Evolutionary conservation across 139 green algal genomes (phyloP), one percentile per base, ranked within the genome.

Genomic region (Mesostigma viride): DNA sequence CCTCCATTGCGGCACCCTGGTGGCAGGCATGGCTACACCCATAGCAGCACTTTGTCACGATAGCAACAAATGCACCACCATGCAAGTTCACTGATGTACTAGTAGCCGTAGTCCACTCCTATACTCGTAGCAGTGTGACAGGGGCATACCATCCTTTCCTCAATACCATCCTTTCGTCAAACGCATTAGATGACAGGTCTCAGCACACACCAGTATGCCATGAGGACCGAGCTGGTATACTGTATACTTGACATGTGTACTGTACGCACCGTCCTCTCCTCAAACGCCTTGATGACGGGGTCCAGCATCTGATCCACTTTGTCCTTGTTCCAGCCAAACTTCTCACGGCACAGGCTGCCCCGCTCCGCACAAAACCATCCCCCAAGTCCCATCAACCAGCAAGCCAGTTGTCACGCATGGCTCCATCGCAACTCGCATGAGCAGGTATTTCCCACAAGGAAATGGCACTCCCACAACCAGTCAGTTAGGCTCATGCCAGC

Each of bases 281-380:
- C 56, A 31, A 34, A 74, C 0, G 51, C 61, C 34, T 81, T 74
- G 14, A 77, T 14, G 5, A 74, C 69, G 1, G 74, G 74, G 26
- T 67, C 17, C 28, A 81, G 11, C 3, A 74, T 11, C 20, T 77
- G 63, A 35, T 81, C 74, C 24, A 70, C 40, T 53, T 77, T 74
- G 20, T 65, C 63, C 11, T 35, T 35, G 26, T 27, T 6, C 70
- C 66, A 78, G 4, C n/a, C 31, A 31, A 81, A 67, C 30, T 71
- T 62, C 35, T 75, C 31, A 14, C 31, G 22, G 35, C 70, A 70
- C 27, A 67, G 63, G 31, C 57, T 8, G 24, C 40, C 35, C 11
- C 64, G 59, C 8, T 63, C 11, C 40, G 14, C 40, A 51, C 40
- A 14, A 24, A 51, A 14, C 40, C 8, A 14, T 51, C 40, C 8